Evolutionary conservation across 2,329 filamentous ascomycete genomes (phyloP).

Genomic region (Lithohypha guttulata): DNA sequence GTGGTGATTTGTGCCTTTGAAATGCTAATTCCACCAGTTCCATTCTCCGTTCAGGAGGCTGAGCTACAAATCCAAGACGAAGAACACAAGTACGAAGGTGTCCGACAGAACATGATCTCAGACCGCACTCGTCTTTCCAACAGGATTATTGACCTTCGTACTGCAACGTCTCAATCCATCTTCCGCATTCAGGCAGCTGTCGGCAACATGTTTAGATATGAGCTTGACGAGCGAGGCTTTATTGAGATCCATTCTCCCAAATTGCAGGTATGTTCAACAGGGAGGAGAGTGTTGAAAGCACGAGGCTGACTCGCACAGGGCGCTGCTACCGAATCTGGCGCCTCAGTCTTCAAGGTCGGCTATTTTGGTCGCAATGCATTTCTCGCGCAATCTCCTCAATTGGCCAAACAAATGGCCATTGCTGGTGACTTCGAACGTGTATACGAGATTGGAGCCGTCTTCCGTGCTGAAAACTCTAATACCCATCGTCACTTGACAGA

Average conservation of each 20-base stretch:
- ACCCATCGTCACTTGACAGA: conserved; percentile 90
- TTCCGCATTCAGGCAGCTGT: conserved; percentile 79
- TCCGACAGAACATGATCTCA: conserved; percentile 50
- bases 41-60: conserved; percentile 61
- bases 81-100: conserved; percentile 44
- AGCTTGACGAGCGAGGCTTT: conserved; percentile 65
- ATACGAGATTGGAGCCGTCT: conserved; percentile 82
- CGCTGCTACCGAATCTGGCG: conserved; percentile 79
- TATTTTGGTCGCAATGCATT: conserved; percentile 85
- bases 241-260: conserved; percentile 93
- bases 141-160: conserved; percentile 72
- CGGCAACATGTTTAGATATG: conserved; percentile 65
- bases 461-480: conserved; percentile 91
- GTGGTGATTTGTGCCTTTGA: background rate
- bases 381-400: conserved; percentile 79
- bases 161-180: conserved; percentile 75
- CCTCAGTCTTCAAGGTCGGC: conserved; percentile 82
- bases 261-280: conserved; percentile 45
- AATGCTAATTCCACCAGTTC: conserved; percentile 30
- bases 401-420: conserved; percentile 88
- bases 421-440: conserved; percentile 81
- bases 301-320: conserved; percentile 38
- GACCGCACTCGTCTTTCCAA: conserved; percentile 66
- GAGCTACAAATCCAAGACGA: conserved; percentile 49
- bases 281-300: too few species aligned